A percentile compares a stretch with the other conserved stretches of the same genome.
Evolutionary conservation across 2,329 filamentous ascomycete genomes (phyloP).

Genomic region (Lasiodiplodia citricola): DNA sequence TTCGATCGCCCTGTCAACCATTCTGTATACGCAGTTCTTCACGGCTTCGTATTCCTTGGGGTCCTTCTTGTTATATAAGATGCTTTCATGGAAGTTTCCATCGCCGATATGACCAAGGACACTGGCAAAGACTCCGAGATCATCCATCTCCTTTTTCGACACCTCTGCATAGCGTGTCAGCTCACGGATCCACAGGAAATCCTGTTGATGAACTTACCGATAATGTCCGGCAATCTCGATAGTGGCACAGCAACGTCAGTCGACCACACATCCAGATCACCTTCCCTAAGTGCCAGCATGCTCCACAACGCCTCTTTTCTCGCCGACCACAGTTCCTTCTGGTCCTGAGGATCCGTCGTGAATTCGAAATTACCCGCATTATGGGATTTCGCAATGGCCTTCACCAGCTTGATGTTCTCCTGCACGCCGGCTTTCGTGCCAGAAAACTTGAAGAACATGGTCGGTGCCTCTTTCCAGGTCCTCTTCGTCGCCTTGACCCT

Average conservation of each 20-base stretch:
- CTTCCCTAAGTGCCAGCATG: constrained; percentile 61
- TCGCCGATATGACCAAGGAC: constrained; percentile 91
- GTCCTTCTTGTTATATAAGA: constrained; percentile 80
- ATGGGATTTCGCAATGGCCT: constrained; percentile 68
- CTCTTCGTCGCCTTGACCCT: constrained; percentile 71
- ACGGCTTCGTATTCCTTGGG: constrained; percentile 75
- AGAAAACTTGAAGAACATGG: constrained; percentile 84
- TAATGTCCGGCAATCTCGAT: constrained; percentile 66
- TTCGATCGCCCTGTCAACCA: constrained; percentile 87
- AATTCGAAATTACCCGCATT: constrained; percentile 61
- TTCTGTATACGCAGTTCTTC: constrained; percentile 81
- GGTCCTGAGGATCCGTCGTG: constrained; percentile 59
- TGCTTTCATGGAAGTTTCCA: constrained; percentile 92
- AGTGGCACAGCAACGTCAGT: constrained; percentile 67
- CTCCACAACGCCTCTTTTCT: constrained; percentile 66
- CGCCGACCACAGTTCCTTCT: constrained; percentile 64
- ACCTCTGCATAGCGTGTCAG: constrained; percentile 61
- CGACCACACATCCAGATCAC: constrained; percentile 64
- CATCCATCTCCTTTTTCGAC: constrained; percentile 87
- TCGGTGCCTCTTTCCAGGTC: constrained; percentile 76
- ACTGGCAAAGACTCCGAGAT: constrained; percentile 83
- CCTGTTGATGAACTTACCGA: constrained; percentile 49
- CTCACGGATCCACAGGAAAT: not conserved
- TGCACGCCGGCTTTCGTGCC: constrained; percentile 73
- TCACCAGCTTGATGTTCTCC: constrained; percentile 75